Evolutionary conservation across 495 filamentous ascomycete genomes (phyloP).

Genomic region (Lichenothelia convexa): DNA sequence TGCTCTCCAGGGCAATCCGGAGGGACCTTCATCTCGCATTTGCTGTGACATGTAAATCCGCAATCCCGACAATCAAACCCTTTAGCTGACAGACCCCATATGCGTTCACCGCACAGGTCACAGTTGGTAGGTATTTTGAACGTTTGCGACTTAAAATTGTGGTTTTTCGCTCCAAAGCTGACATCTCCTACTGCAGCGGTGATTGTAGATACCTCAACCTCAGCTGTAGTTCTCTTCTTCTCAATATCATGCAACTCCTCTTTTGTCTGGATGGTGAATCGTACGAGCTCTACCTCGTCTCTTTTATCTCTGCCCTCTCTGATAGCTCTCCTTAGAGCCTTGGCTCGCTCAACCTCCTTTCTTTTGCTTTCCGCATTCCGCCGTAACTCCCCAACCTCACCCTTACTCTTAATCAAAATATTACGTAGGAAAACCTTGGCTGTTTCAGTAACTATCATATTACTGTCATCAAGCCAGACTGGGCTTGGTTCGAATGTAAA

Average conservation of each 20-base stretch:
- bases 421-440: slow-evolving; percentile 87
- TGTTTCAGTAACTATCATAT: slow-evolving; percentile 62
- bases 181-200: slow-evolving; percentile 74
- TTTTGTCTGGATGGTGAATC: slow-evolving; percentile 56
- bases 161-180: slow-evolving; percentile 74
- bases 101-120: slow-evolving; percentile 85
- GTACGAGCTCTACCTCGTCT: slow-evolving; percentile 64
- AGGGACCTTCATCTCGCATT: slow-evolving; percentile 97
- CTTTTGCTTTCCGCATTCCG: slow-evolving; percentile 68
- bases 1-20: slow-evolving; percentile 89
- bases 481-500: slow-evolving; percentile 86
- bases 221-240: slow-evolving; percentile 64
- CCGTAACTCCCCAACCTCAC: slow-evolving; percentile 56
- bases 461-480: slow-evolving; percentile 87
- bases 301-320: slow-evolving; percentile 68
- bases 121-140: slow-evolving; percentile 99
- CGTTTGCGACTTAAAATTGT: slow-evolving; percentile 91
- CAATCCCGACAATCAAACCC: slow-evolving; percentile 91
- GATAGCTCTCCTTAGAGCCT: slow-evolving; percentile 51
- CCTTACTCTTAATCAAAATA: slow-evolving; percentile 74
- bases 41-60: slow-evolving; percentile 94
- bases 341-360: slow-evolving; percentile 60
- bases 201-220: slow-evolving; percentile 83
- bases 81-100: slow-evolving; percentile 92
- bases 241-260: slow-evolving; percentile 79